Evolutionary conservation across 2,329 filamentous ascomycete species (phyloP), one percentile per base, ranked within the genome.

Genomic region (Exophiala sideris): DNA sequence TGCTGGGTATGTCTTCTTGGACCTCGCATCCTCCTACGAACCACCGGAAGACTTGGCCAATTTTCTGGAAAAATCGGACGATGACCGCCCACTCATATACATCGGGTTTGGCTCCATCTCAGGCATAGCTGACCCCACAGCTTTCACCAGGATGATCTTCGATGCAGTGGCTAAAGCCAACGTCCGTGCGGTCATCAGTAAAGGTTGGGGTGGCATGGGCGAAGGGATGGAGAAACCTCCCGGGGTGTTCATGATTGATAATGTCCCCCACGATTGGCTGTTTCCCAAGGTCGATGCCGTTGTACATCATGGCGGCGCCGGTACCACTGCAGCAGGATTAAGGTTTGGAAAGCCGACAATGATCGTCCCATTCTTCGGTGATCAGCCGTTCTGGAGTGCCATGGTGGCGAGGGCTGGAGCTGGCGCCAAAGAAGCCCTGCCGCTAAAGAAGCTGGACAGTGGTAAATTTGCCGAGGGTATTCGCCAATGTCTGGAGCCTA

Each of bases 1-100:
- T 32, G 71, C 76, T n/a, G 79, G 79, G 1, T 81, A 80, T 60
- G 78, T 77, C 16, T 81, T 81, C 54, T 70, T 80, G 1, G 77
- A 80, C 46, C 68, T 74, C 2, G 73, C 75, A 2, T 72, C 70
- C 1, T 71, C 66, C 3, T 78, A 73, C 62, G 70, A 69, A 16
- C 75, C 75, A 2, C 71, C 73, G 0, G 65, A 70, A 12, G 70
- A 70, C 2, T 62, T 78, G 18, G 50, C 48, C 2, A 50, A 59
- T 18, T 70, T 70, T 35, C 52, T 70, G 3, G 48, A 59, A 32
- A 49, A 58, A 12, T 54, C 51, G 9, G 41, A 32, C 21, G 65
- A 67, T 24, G 61, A 60, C 4, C 62, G 63, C 12, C 58, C 64
- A 10, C 62, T 66, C n/a, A 59, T 70, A 16, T 70, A 70, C 54